phyloP scores from a whole-genome alignment of 2,329 filamentous ascomycete species.

The Fusarium setosum region DNA sequence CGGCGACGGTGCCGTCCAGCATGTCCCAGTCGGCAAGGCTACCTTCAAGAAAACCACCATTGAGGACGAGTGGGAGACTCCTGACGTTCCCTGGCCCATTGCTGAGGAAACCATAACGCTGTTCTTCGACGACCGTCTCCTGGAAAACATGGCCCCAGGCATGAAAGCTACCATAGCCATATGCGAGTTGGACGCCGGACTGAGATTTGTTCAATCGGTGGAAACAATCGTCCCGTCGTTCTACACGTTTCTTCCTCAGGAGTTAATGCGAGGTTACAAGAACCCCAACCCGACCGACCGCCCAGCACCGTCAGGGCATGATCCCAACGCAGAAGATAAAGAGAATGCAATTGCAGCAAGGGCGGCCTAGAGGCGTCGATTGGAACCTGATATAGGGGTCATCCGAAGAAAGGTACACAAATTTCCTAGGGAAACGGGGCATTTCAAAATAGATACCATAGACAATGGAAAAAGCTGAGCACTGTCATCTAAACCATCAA shows the following conservation, averaged over 20 bases:
- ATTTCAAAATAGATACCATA: background rate
- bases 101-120: constrained; percentile 55
- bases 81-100: constrained; percentile 24
- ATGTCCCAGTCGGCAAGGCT: constrained; percentile 58
- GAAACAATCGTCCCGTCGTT: constrained; percentile 69
- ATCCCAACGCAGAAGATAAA: constrained; percentile 45
- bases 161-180: constrained; percentile 70
- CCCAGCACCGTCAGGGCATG: constrained; percentile 57
- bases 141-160: constrained; percentile 68
- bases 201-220: constrained; percentile 73
- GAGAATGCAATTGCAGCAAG: constrained; percentile 38
- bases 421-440: background rate
- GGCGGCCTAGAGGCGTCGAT: constrained; percentile 16
- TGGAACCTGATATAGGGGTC: no score
- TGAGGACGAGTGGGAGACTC: constrained; percentile 59
- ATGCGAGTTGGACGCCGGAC: constrained; percentile 68
- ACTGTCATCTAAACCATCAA: constrained; percentile 7
- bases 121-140: constrained; percentile 72
- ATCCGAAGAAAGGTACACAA: no score
- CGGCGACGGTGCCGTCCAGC: constrained; percentile 44
- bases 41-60: constrained; percentile 58
- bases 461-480: background rate
- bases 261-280: constrained; percentile 76
- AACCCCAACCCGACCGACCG: constrained; percentile 60
- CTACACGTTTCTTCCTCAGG: constrained; percentile 74